A percentile compares a stretch with the other conserved stretches of the same genome.
Evolutionary conservation across 805 yeast genomes (phyloP).

Genomic region (Metschnikowia gruessii): DNA sequence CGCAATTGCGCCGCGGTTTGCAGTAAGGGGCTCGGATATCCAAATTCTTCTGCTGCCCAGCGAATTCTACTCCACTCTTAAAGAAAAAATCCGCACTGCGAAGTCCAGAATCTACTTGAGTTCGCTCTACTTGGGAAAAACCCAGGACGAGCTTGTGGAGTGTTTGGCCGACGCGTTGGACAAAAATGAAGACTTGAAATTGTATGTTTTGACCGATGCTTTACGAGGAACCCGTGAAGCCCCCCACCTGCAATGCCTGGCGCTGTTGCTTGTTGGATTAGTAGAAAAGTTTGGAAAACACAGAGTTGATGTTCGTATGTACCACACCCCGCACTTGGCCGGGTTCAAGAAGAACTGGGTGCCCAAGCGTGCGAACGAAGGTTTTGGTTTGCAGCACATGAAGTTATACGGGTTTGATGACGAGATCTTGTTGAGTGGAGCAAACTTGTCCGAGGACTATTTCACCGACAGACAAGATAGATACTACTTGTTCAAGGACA

Average conservation of each 20-base stretch:
- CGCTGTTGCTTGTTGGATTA: slow-evolving; percentile 65
- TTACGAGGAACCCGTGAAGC: slow-evolving; percentile 91
- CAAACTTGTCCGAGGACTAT: slow-evolving; percentile 87
- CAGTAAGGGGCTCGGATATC: slow-evolving; percentile 52
- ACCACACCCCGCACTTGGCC: slow-evolving; percentile 81
- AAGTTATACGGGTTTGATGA: slow-evolving; percentile 93
- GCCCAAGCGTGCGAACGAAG: slow-evolving; percentile 87
- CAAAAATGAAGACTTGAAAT: slow-evolving; percentile 57
- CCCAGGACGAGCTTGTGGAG: slow-evolving; percentile 70
- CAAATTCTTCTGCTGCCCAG: slow-evolving; percentile 62
- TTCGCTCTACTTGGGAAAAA: slow-evolving; percentile 80
- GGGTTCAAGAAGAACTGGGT: slow-evolving; percentile 63
- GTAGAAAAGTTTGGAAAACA: slow-evolving; percentile 59
- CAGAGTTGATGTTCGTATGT: slow-evolving; percentile 77
- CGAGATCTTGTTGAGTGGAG: slow-evolving; percentile 85
- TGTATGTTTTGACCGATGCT: slow-evolving; percentile 79
- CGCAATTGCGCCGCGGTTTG: slow-evolving; percentile 65
- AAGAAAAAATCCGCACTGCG: slow-evolving; percentile 59
- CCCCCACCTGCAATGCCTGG: slow-evolving; percentile 68
- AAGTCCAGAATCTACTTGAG: slow-evolving; percentile 71
- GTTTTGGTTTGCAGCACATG: slow-evolving; percentile 95
- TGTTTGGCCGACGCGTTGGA: slow-evolving; percentile 59
- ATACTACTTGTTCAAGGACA: slow-evolving; percentile 68
- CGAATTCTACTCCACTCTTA: slow-evolving; percentile 67
- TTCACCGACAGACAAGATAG: slow-evolving; percentile 95